Conservation (phyloP, 106 monocot genomes). For the Iris macrosiphon region DNA sequence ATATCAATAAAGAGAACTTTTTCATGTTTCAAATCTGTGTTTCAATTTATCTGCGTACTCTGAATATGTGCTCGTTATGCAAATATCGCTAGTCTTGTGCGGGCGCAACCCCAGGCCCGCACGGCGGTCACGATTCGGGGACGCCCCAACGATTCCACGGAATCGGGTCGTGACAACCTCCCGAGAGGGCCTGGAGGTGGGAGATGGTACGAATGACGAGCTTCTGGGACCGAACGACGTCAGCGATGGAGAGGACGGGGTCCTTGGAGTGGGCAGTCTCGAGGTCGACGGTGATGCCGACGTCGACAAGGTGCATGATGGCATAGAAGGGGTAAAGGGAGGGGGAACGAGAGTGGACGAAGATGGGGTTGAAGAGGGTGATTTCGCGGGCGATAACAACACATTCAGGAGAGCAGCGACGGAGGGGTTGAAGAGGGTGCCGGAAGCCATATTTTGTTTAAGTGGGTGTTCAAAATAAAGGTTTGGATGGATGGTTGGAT, state of each 20-base stretch:
- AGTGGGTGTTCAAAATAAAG: no score
- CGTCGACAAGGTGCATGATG: slow-evolving; percentile 71
- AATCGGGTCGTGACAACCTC: no score
- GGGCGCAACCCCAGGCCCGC: no score
- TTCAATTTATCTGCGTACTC: no score
- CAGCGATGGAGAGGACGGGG: slow-evolving; percentile 68
- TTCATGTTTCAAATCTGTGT: no score
- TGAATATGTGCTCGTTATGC: no score
- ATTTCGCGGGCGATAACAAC: slow-evolving; percentile 66
- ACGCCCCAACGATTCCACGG: no score
- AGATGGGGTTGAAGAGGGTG: slow-evolving; percentile 67
- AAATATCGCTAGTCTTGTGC: no score
- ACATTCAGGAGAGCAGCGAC: slow-evolving; percentile 49
- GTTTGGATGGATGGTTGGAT: no score
- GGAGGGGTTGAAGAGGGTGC: slow-evolving; percentile 59
- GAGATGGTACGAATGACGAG: slow-evolving; percentile 78
- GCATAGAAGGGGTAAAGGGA: slow-evolving; percentile 77
- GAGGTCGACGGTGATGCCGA: slow-evolving; percentile 79
- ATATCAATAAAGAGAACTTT: no score
- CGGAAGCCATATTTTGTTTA: no score
- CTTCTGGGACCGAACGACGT: slow-evolving; percentile 83
- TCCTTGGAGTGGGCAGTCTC: slow-evolving; percentile 83
- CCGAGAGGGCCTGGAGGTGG: slow-evolving; percentile 61
- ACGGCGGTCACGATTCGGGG: no score
- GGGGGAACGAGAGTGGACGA: slow-evolving; percentile 51